Percentiles rank a stretch among this genome's conserved stretches.
Evolutionary conservation across 1,284 basidiomycete species (phyloP).

Genomic region (Trichosporon sp.): DNA sequence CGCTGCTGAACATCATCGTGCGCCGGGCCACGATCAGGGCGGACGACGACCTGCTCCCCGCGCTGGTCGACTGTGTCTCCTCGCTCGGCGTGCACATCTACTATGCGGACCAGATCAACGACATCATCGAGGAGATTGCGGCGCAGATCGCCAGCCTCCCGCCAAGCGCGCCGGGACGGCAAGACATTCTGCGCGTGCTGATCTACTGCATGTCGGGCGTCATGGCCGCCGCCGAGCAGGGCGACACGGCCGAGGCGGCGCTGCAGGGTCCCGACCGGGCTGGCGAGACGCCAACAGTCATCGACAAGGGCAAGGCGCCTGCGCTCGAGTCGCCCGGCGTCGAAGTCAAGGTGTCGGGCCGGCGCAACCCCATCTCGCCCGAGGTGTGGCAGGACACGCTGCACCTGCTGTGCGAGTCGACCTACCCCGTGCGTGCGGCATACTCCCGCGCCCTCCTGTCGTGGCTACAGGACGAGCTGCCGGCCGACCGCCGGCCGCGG

Average conservation of each 20-base stretch:
- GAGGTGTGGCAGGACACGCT: constrained; percentile 86
- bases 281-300: background rate
- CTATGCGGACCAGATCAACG: constrained; percentile 94
- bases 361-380: constrained; percentile 66
- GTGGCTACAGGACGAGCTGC: constrained; percentile 70
- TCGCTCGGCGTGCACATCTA: constrained; percentile 79
- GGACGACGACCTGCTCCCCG: constrained; percentile 63
- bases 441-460: constrained; percentile 66
- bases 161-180: constrained; percentile 52
- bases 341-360: constrained; percentile 27
- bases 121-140: constrained; percentile 79
- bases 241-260: constrained; percentile 31
- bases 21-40: constrained; percentile 62
- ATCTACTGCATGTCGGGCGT: constrained; percentile 39
- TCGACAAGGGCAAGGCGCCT: constrained; percentile 36
- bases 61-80: constrained; percentile 71
- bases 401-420: constrained; percentile 69
- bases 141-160: constrained; percentile 57
- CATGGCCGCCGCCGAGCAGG: constrained; percentile 32
- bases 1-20: constrained; percentile 66
- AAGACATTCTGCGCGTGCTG: constrained; percentile 60
- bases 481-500: constrained; percentile 37
- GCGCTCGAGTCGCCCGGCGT: constrained; percentile 25
- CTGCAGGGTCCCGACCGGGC: background rate
- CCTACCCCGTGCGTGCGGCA: constrained; percentile 66